Evolutionary conservation across 257 asterid genomes (phyloP).

Genomic region (Nicotiana tomentosiformis): DNA sequence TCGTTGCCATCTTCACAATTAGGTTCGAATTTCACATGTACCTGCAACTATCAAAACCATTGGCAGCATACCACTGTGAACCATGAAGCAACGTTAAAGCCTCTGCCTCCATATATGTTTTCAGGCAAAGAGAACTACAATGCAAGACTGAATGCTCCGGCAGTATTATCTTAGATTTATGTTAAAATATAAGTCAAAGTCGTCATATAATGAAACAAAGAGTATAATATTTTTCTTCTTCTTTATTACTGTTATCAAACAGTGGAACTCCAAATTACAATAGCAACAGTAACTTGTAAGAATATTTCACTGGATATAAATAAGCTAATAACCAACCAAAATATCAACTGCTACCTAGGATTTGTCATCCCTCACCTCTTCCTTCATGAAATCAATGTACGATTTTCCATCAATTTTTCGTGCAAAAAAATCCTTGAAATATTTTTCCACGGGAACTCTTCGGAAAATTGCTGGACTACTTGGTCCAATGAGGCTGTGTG

Average conservation of each 20-base stretch:
- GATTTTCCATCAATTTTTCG: slow-evolving; percentile 40
- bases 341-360: neutral
- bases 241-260: neutral
- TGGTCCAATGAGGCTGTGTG: slow-evolving; percentile 31
- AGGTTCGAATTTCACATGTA: neutral
- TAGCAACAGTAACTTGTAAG: neutral
- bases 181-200: neutral
- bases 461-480: slow-evolving; percentile 33
- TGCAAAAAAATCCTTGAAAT: slow-evolving; percentile 38
- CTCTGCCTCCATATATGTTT: neutral
- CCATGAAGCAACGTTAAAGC: neutral
- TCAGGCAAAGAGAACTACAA: neutral
- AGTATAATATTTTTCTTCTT: neutral
- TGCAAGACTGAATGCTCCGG: neutral
- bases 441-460: slow-evolving; percentile 21
- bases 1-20: too few species aligned
- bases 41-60: neutral
- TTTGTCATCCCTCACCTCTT: neutral
- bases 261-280: neutral
- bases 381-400: slow-evolving; percentile 41
- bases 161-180: too few species aligned
- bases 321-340: neutral
- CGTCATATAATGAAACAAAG: too few species aligned
- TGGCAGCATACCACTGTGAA: neutral
- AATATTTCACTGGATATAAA: neutral